A percentile compares a stretch with the other conserved stretches of the same genome.
Conservation (phyloP, 1,284 basidiomycete genomes). For the Heterobasidion irregulare region DNA sequence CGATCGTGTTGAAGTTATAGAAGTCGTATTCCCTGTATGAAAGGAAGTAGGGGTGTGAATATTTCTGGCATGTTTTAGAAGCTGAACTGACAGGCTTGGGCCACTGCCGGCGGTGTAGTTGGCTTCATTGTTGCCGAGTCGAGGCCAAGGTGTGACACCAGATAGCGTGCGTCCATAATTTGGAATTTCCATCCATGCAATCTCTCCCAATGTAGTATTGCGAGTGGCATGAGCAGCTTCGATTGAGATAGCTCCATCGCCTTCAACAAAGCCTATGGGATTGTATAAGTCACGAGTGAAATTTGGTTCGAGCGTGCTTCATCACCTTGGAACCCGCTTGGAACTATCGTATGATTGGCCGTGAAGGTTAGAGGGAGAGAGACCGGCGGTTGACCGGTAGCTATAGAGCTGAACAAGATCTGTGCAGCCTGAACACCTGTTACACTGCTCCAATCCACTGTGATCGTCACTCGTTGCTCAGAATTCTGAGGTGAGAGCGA, state of each 20-base stretch:
- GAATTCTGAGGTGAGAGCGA: constrained; percentile 39
- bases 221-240: constrained; percentile 52
- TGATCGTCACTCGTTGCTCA: constrained; percentile 47
- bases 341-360: constrained; percentile 29
- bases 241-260: constrained; percentile 53
- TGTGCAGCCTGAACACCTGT: constrained; percentile 30
- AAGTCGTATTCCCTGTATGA: constrained; percentile 53
- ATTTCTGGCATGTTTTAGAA: background rate
- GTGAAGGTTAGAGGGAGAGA: constrained; percentile 31
- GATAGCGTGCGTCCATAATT: constrained; percentile 51
- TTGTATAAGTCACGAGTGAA: background rate
- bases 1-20: constrained; percentile 43
- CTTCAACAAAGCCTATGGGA: constrained; percentile 54
- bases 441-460: constrained; percentile 55
- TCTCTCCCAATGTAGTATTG: constrained; percentile 41
- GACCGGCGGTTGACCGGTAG: constrained; percentile 27
- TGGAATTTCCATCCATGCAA: constrained; percentile 51
- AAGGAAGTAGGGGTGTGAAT: background rate
- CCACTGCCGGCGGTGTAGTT: constrained; percentile 55
- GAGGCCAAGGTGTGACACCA: constrained; percentile 54
- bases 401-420: constrained; percentile 39
- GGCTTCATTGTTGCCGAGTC: constrained; percentile 35
- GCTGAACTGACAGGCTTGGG: constrained; percentile 41
- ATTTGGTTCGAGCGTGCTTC: background rate
- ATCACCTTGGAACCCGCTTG: constrained; percentile 39